Base-by-base conservation (phyloP, 495 filamentous ascomycete species). In the Podospora pseudopauciseta region DNA sequence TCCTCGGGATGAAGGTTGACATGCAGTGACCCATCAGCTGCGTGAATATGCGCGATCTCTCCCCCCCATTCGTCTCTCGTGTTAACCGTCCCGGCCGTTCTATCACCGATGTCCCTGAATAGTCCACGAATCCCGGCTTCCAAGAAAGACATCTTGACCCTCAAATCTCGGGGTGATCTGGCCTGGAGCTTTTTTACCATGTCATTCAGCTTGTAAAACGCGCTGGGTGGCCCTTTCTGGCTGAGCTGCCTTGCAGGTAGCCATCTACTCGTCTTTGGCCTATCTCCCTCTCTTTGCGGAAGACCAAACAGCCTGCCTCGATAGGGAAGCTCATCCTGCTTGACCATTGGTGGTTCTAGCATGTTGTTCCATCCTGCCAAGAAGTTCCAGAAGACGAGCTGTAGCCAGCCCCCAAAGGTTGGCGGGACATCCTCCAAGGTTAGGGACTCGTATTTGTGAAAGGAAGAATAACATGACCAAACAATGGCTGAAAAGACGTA, bases 51-150 rank as follows among this genome's bases (percentile, higher is more conserved):
- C 15, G 60, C 66, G 4, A 67, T 63, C 30, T 67, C 66, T 1
- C 60, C 60, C 9, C 34, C 65, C 65, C 65, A 67, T 62, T 67
- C 65, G 15, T 62, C 65, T 7, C 15, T n/a, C 30, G 27, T n/a
- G n/a, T 63, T 63, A 4, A 63, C 19, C n/a, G 61, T 32, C 32
- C 61, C 61, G 6, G 61, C 15, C 5, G 61, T 34, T 11, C 61
- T 28, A n/a, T 63, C 30, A 4, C 61, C 61, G 7, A 63, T 28
- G 20, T 63, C 19, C 32, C 61, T 39, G 32, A 63, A 63, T 23
- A 63, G 20, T 2, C 28, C 61, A 28, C 30, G 61, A 18, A 39
- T 63, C 18, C 61, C 61, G n/a, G 19, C 11, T n/a, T 63, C 61
- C 7, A 63, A 27, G 6, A 63, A 39, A 5, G 61, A 63, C 32